A percentile compares a stretch with the other conserved stretches of the same genome.
These are phyloP conservation scores for Rhodotorula sp. DNA, from an alignment of 1,284 basidiomycete species.

Conservation along the genomic window DNA sequence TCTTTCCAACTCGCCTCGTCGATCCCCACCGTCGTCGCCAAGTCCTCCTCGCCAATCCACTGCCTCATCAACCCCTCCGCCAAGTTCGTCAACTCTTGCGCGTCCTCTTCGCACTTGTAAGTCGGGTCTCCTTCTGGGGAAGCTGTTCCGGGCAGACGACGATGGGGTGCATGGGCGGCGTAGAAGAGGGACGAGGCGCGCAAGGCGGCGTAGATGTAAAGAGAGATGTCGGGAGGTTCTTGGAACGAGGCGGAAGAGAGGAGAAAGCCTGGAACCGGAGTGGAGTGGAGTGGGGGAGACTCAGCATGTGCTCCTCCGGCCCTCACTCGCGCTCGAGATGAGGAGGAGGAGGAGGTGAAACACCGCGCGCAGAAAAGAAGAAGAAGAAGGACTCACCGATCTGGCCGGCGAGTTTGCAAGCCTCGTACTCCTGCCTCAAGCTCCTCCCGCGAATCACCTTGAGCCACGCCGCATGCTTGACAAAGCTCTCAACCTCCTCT, in stretches of 20 bases:
- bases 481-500: slow-evolving; percentile 71
- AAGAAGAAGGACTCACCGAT: slow-evolving; percentile 57
- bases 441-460: slow-evolving; percentile 71
- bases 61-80: not conserved
- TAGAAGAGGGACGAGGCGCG: slow-evolving; percentile 53
- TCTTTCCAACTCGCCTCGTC: slow-evolving; percentile 57
- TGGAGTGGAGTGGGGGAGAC: no score
- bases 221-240: slow-evolving; percentile 20
- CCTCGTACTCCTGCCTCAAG: slow-evolving; percentile 61
- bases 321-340: not conserved
- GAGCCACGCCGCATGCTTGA: slow-evolving; percentile 84
- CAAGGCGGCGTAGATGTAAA: slow-evolving; percentile 51
- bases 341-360: no score
- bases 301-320: no score
- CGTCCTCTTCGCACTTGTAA: not conserved
- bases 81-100: not conserved
- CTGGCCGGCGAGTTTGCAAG: slow-evolving; percentile 48
- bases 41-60: slow-evolving; percentile 59
- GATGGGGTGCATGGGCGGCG: slow-evolving; percentile 38
- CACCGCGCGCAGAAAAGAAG: not conserved
- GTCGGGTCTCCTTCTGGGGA: slow-evolving; percentile 11
- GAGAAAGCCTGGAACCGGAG: slow-evolving; percentile 1
- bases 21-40: not conserved
- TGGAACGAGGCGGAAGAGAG: slow-evolving; percentile 20
- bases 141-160: slow-evolving; percentile 53